Conservation (phyloP, 495 filamentous ascomycete genomes). For the Penicillium coffeae region DNA sequence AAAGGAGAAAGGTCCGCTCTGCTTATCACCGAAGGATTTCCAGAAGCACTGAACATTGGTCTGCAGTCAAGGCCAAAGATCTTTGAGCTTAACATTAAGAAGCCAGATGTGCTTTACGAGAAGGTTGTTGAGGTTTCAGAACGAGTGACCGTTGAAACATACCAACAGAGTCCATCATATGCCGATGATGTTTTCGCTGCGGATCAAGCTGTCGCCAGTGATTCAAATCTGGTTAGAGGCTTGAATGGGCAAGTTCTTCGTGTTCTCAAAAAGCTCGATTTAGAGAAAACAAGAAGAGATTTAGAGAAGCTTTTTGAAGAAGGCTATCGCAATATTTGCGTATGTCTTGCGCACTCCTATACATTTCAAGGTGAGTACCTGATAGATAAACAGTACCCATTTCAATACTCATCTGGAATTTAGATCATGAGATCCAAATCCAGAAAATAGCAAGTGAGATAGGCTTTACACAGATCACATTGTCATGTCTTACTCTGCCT, state of each 20-base stretch:
- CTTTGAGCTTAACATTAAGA: slow-evolving; percentile 69
- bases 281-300: slow-evolving; percentile 18
- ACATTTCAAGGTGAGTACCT: too few species aligned
- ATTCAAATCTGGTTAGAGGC: slow-evolving; percentile 23
- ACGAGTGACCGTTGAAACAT: slow-evolving; percentile 69
- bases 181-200: too few species aligned
- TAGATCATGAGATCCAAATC: slow-evolving; percentile 41
- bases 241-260: slow-evolving; percentile 41
- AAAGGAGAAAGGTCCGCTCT: slow-evolving; percentile 87
- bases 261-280: slow-evolving; percentile 28
- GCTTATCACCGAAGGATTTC: slow-evolving; percentile 83
- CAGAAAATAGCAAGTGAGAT: slow-evolving; percentile 36
- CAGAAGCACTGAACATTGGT: slow-evolving; percentile 76
- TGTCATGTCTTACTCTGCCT: slow-evolving; percentile 57
- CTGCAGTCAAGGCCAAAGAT: slow-evolving; percentile 75
- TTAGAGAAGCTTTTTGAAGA: slow-evolving; percentile 28
- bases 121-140: slow-evolving; percentile 69
- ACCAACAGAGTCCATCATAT: slow-evolving; percentile 13
- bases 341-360: slow-evolving; percentile 44
- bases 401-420: too few species aligned
- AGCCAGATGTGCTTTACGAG: slow-evolving; percentile 68
- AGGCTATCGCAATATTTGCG: slow-evolving; percentile 37
- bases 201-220: slow-evolving; percentile 52
- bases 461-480: slow-evolving; percentile 45
- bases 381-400: too few species aligned